phyloP scores from a whole-genome alignment of 75 land plant species.

The Cryptomeria japonica region DNA sequence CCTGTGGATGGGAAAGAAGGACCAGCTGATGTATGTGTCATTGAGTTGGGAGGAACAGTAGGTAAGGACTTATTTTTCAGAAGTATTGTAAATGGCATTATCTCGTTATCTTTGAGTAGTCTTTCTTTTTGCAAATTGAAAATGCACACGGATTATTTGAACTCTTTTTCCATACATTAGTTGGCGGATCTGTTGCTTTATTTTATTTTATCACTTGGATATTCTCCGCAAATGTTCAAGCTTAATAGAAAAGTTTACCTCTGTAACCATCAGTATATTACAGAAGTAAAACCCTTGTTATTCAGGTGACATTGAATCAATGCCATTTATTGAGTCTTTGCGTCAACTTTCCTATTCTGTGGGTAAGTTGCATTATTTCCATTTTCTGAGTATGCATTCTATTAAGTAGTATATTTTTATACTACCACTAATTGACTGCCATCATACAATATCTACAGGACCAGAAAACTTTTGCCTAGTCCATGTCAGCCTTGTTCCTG shows the following conservation, averaged over 20 bases:
- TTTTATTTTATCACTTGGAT: neutral
- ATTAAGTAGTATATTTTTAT: neutral
- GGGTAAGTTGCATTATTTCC: conserved; percentile 30
- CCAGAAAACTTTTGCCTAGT: conserved; percentile 60
- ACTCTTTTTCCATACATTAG: neutral
- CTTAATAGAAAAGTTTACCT: neutral
- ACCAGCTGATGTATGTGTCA: conserved; percentile 66
- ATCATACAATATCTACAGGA: conserved; percentile 18
- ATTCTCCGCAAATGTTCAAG: neutral
- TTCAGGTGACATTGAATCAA: conserved; percentile 95
- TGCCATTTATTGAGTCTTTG: conserved; percentile 94
- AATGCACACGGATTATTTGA: neutral
- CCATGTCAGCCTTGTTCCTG: conserved; percentile 73
- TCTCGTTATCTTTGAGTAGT: neutral
- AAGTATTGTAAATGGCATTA: neutral
- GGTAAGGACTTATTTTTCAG: conserved; percentile 23
- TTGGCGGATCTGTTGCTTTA: neutral
- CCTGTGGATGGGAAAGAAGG: conserved; percentile 62
- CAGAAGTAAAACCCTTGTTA: neutral
- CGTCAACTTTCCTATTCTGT: conserved; percentile 65
- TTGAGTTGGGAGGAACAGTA: conserved; percentile 66
- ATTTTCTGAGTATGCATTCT: neutral
- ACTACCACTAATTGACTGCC: neutral
- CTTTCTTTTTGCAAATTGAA: neutral
- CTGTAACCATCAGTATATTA: conserved; percentile 2